phyloP scores from a whole-genome alignment of 768 basidiomycete species.

The Astraeus odoratus region DNA sequence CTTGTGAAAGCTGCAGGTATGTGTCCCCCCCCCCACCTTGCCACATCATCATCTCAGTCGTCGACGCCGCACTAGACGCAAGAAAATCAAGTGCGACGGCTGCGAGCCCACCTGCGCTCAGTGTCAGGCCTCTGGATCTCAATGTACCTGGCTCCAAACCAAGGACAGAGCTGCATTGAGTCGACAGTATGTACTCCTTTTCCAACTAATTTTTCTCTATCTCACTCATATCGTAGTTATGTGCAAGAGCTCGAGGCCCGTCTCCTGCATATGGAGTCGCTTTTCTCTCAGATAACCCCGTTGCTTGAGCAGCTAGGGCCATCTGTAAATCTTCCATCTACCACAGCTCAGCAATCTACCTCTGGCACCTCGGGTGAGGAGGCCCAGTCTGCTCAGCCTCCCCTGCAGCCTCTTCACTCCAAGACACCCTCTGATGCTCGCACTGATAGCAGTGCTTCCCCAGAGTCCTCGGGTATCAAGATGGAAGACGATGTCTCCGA shows the following conservation, averaged over 20 bases:
- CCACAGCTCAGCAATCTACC: constrained; percentile 24
- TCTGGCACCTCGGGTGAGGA: constrained; percentile 10
- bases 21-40: constrained; percentile 10
- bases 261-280: constrained; percentile 78
- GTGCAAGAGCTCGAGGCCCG: constrained; percentile 88
- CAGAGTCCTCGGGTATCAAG: constrained; percentile 29
- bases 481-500: constrained; percentile 71
- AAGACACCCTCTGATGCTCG: constrained; percentile 30
- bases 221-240: constrained; percentile 46
- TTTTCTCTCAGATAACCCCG: constrained; percentile 79
- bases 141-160: constrained; percentile 87
- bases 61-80: constrained; percentile 65
- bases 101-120: constrained; percentile 82
- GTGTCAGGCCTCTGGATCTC: constrained; percentile 64
- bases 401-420: constrained; percentile 31
- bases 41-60: constrained; percentile 13
- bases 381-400: constrained; percentile 20
- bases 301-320: constrained; percentile 69
- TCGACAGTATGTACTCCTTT: constrained; percentile 59
- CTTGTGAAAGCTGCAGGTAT: background rate
- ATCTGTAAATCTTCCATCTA: constrained; percentile 36
- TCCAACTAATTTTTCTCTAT: constrained; percentile 6
- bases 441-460: constrained; percentile 28
- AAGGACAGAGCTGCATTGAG: constrained; percentile 87
- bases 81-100: constrained; percentile 93